Percentiles rank a stretch among this genome's conserved stretches.
Conservation (phyloP, 768 basidiomycete genomes). For the Termitomyces sp. region DNA sequence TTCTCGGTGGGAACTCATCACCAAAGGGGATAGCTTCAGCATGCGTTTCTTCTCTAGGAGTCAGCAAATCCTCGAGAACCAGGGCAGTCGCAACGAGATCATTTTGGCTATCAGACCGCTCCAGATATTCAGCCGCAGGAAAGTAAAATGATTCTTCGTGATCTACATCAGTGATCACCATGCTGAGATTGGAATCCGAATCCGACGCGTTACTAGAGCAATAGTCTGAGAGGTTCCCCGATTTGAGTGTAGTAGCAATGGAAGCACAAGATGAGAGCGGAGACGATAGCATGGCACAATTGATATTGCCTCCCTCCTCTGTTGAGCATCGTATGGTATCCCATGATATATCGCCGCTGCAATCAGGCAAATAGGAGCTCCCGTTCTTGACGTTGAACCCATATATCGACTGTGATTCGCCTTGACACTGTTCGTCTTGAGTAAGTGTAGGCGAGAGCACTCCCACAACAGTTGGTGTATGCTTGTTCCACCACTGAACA, state of each 20-base stretch:
- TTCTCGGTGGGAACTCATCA: neutral
- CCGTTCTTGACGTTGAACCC: constrained; percentile 4
- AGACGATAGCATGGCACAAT: neutral
- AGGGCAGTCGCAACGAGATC: neutral
- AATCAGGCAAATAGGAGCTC: constrained; percentile 4
- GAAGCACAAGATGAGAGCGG: neutral
- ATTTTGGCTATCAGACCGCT: neutral
- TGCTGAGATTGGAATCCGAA: neutral
- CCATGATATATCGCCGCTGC: constrained; percentile 5
- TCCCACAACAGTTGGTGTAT: neutral
- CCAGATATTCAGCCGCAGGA: neutral
- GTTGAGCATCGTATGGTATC: neutral
- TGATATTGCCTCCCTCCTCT: neutral
- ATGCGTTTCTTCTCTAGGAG: neutral
- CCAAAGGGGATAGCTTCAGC: neutral
- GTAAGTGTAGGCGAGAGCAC: neutral
- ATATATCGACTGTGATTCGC: neutral
- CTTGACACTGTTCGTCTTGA: neutral
- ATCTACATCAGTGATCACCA: neutral
- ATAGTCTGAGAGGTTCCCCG: neutral
- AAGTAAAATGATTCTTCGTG: neutral
- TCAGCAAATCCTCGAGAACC: neutral
- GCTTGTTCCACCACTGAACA: constrained; percentile 5
- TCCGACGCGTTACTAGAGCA: neutral
- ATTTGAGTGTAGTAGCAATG: neutral